Base-by-base conservation (phyloP, 495 filamentous ascomycete species). In the Penicillium maclennaniae region DNA sequence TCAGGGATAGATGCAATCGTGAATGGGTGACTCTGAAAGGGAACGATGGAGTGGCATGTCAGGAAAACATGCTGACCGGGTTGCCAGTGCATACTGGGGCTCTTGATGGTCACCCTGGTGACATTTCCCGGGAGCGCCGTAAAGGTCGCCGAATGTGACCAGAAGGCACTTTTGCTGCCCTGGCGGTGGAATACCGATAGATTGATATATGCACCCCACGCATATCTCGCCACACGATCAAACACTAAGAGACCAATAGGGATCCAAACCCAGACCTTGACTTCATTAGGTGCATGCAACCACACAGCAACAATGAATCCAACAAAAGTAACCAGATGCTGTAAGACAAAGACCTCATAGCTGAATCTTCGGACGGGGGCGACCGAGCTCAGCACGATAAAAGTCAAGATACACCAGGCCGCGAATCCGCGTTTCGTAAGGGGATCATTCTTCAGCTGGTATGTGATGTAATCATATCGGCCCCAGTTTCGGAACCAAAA, bases 261-360 rank as follows among this genome's bases (percentile, higher is more conserved):
- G 25, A 90, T 78, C 88, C 88, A 92, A 19, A 93, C 73, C 65
- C 83, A 69, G 59, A 73, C 23, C 58, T 72, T 77, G 42, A 69
- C 69, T 49, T 77, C 74, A 6, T 17, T 49, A 3, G 87, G 87
- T 0, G 85, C 74, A 63, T 95, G 90, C 36, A 76, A 56, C 61
- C 68, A 76, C 1, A 92, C 68, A 39, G 86, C 75, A 53, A 76
- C 82, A n/a, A 89, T 69, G 37, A 95, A 86, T 4, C 85, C 73
- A 36, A 80, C 69, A 53, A 85, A 86, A 21, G 83, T 80, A 27
- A 86, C 61, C 19, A 95, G 68, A 60, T 95, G 91, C 60, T 93
- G 90, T 4, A 89, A 49, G 15, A 95, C 85, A 56, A 93, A 95
- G 28, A 95, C 61, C 66, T 95, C 91, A 57, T 95, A 93, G 28